These are phyloP conservation scores for Cyphellophora europaea DNA, from an alignment of 2,329 filamentous ascomycete species.

Conservation along the genomic window DNA sequence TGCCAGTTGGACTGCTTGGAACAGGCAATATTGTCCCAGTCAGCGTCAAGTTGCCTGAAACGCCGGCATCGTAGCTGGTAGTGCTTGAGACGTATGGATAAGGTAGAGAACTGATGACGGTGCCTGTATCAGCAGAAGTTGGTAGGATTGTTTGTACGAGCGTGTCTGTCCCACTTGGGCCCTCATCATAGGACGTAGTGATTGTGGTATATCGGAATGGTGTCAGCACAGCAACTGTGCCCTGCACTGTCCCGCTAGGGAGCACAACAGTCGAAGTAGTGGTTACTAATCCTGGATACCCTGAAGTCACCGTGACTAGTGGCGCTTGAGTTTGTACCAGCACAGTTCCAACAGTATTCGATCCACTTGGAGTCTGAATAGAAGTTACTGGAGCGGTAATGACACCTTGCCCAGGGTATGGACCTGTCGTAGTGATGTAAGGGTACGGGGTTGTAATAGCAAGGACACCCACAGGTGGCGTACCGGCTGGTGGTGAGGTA, in stretches of 20 bases:
- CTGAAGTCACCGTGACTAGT: background rate
- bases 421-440: constrained; percentile 1
- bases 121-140: background rate
- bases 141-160: background rate
- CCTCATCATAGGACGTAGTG: background rate
- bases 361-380: background rate
- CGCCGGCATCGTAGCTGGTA: background rate
- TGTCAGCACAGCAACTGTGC: background rate
- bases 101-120: background rate
- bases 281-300: background rate
- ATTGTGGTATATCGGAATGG: background rate
- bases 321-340: background rate
- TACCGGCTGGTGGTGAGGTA: background rate
- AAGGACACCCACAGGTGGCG: background rate
- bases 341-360: background rate
- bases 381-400: background rate
- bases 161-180: background rate
- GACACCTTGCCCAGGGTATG: background rate
- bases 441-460: constrained; percentile 2
- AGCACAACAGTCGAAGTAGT: background rate
- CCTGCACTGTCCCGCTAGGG: background rate
- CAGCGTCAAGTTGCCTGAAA: background rate
- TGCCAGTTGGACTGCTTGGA: background rate
- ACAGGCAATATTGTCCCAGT: background rate
- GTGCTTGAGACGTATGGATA: background rate